phyloP scores from a whole-genome alignment of 163 green algal genomes.

The Chlamydomonas reinhardtii region DNA sequence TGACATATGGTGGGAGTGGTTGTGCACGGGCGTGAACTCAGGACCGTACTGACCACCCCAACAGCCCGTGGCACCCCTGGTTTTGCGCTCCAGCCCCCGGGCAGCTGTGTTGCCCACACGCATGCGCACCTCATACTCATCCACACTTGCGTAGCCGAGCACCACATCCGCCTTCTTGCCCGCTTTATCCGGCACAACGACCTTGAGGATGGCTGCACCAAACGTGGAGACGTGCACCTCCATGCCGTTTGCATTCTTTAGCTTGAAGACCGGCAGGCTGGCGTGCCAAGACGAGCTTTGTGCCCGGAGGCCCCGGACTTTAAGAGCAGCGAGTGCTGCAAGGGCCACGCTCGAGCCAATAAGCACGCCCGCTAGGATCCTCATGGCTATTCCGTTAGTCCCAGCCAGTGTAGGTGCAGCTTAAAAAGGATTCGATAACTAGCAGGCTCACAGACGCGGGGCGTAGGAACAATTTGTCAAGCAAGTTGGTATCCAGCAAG shows the following conservation, averaged over 20 bases:
- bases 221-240: conserved; percentile 61
- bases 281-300: conserved; percentile 19
- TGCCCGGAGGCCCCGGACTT: neutral
- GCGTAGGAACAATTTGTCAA: no score
- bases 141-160: conserved; percentile 62
- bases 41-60: no score
- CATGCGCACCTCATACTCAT: conserved; percentile 63
- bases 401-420: no score
- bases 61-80: no score
- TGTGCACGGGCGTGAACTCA: no score
- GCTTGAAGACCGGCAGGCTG: conserved; percentile 27
- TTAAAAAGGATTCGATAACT: no score
- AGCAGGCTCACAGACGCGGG: no score
- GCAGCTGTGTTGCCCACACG: no score
- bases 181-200: conserved; percentile 60
- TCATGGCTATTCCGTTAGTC: neutral
- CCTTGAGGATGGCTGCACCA: conserved; percentile 65
- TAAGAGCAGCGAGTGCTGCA: neutral
- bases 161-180: conserved; percentile 68
- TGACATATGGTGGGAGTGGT: no score
- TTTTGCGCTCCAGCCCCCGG: no score
- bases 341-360: conserved; percentile 19
- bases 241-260: conserved; percentile 57
- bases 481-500: no score
- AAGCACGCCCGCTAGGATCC: neutral